Base-by-base conservation (phyloP, 2,329 filamentous ascomycete genomes). In the Colletotrichum sp. region DNA sequence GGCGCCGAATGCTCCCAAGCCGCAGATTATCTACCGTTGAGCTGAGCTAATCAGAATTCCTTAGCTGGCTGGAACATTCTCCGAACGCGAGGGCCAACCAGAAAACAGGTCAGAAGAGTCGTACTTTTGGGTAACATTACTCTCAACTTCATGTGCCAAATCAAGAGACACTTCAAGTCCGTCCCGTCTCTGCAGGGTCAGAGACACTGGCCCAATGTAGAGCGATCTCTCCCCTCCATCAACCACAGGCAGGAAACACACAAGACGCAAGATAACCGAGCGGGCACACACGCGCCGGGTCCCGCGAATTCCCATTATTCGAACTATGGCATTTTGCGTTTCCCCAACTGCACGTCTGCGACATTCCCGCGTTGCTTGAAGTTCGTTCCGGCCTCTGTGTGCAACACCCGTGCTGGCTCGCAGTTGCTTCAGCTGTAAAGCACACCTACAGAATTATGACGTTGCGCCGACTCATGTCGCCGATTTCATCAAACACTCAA, bases 261-360 rank as follows among this genome's bases (percentile, higher is more conserved):
- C 48, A 59, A 71, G 57, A 52, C 43, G 43, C 63, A 30, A 73
- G 70, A 72, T 75, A 59, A 21, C 70, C 70, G 48, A 73, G 57
- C 30, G 43, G n/a, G 43, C 43, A 52, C 43, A 52, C 59, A 73
- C 59, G 34, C 43, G 24, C 59, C 34, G 9, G 32, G n/a, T 68
- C 64, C 59, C 34, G 55, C 70, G 36, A 72, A 73, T 75, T 26
- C 69, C 73, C 73, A 75, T 75, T 16, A 10, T 59, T 34, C 21
- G 21, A 39, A 68, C n/a, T 26, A 75, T 75, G 70, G 73, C 21
- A 73, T 75, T 72, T 48, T 67, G 26, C 55, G 36, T 55, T 67
- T 28, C 24, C 52, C 61, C 30, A 66, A 21, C 43, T 28, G 28
- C 28, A n/a, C 18, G 18, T 60, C 65, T 60, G 67, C 67, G 55